Conservation (phyloP, 352 stramenopile species). For the Peronospora destructor region DNA sequence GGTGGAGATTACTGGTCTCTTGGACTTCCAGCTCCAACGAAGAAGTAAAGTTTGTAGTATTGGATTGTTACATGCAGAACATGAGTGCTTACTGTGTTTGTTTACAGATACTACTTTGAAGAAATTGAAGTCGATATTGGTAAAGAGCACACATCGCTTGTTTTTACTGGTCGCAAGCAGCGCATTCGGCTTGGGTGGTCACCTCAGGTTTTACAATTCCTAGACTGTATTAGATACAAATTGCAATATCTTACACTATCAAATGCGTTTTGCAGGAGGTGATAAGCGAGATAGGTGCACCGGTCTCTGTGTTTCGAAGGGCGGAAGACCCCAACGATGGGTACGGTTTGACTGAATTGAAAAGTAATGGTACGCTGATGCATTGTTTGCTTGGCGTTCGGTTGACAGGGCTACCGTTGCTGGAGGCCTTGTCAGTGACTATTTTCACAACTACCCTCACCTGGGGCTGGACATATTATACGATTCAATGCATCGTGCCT, state of each 20-base stretch:
- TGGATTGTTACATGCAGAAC: background rate
- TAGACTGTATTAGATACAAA: background rate
- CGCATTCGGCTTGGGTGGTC: conserved; percentile 69
- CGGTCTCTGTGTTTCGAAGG: conserved; percentile 74
- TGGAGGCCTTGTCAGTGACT: conserved; percentile 54
- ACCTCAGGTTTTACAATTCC: conserved; percentile 45
- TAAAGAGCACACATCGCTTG: conserved; percentile 31
- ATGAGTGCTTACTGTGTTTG: conserved; percentile 3
- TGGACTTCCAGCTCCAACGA: conserved; percentile 32
- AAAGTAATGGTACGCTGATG: background rate
- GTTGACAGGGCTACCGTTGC: conserved; percentile 36
- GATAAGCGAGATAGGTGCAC: conserved; percentile 66
- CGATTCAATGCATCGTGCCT: conserved; percentile 54
- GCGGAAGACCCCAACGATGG: conserved; percentile 62
- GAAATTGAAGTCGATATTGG: conserved; percentile 48
- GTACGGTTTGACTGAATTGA: conserved; percentile 23
- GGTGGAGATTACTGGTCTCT: conserved; percentile 41
- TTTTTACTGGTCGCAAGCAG: conserved; percentile 60
- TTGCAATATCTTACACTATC: background rate
- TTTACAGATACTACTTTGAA: conserved; percentile 66
- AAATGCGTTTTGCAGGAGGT: conserved; percentile 38
- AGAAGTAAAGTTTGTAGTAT: conserved; percentile 31
- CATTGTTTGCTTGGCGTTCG: conserved; percentile 1
- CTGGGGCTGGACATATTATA: conserved; percentile 76
- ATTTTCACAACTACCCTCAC: conserved; percentile 85